Evolutionary conservation across 148 eudicot genomes (phyloP).

Genomic region (Rhododendron ferrugineum): DNA sequence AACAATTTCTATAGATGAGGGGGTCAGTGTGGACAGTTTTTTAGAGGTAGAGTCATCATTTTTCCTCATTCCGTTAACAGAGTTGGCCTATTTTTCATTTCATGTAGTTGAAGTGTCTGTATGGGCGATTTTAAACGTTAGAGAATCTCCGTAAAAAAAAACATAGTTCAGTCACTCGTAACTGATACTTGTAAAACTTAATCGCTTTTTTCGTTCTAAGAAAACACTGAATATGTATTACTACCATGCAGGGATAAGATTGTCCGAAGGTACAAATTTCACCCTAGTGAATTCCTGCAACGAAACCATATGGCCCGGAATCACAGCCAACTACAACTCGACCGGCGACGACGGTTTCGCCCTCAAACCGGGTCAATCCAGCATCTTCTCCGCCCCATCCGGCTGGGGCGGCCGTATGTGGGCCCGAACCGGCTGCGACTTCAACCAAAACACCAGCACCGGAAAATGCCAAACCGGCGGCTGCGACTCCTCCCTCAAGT

Average conservation of each 20-base stretch:
- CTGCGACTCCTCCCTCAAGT: conserved; percentile 15
- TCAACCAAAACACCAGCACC: neutral
- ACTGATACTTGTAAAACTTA: too few species aligned
- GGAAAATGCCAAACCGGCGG: conserved; percentile 20
- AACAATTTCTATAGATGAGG: too few species aligned
- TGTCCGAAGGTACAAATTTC: conserved; percentile 41
- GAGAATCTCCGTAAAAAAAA: too few species aligned
- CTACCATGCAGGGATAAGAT: conserved; percentile 29
- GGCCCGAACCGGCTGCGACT: conserved; percentile 21
- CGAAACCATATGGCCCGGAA: conserved; percentile 26
- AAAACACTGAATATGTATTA: neutral
- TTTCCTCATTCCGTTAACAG: too few species aligned
- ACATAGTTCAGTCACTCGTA: too few species aligned
- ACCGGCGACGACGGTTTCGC: conserved; percentile 9
- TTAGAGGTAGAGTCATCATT: too few species aligned
- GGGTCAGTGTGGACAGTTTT: too few species aligned
- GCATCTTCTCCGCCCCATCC: conserved; percentile 8
- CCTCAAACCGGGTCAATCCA: conserved; percentile 19
- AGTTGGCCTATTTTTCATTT: too few species aligned
- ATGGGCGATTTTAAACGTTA: too few species aligned
- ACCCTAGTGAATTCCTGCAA: conserved; percentile 30
- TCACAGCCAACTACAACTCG: conserved; percentile 6
- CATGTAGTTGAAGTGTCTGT: too few species aligned
- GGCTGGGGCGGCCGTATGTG: conserved; percentile 26
- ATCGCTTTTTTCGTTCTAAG: neutral